Evolutionary conservation across 2,329 filamentous ascomycete genomes (phyloP).

Genomic region (Simplicillium sp.): DNA sequence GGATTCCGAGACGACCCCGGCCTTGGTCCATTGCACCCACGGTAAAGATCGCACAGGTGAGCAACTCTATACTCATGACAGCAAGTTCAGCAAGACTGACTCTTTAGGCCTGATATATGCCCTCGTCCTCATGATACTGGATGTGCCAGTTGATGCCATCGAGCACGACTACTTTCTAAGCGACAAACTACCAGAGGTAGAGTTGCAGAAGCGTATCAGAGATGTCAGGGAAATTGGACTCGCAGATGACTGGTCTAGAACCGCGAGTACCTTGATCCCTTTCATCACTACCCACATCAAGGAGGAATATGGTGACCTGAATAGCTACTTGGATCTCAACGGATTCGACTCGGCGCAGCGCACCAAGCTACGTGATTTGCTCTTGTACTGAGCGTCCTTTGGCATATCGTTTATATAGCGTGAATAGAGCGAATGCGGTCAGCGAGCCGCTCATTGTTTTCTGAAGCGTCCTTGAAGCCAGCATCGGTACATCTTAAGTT

Average conservation of each 20-base stretch:
- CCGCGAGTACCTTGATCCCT: constrained; percentile 54
- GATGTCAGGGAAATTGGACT: constrained; percentile 67
- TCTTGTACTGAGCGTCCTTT: constrained; percentile 26
- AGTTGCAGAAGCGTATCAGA: constrained; percentile 52
- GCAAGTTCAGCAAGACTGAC: neutral
- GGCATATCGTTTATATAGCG: too few relatives aligned
- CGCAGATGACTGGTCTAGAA: constrained; percentile 61
- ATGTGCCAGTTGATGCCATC: constrained; percentile 49
- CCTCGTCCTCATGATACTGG: constrained; percentile 56
- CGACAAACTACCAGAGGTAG: constrained; percentile 45
- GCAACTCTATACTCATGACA: neutral
- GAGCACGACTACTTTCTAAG: constrained; percentile 64
- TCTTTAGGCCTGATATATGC: constrained; percentile 56
- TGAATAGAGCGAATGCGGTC: too few relatives aligned
- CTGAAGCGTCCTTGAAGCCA: constrained; percentile 83
- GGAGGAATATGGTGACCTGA: constrained; percentile 53
- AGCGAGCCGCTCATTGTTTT: constrained; percentile 33
- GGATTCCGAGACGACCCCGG: constrained; percentile 40
- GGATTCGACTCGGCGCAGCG: constrained; percentile 43
- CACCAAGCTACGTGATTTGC: constrained; percentile 25
- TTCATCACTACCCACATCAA: constrained; percentile 49
- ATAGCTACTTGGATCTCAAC: constrained; percentile 29
- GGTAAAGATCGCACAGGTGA: constrained; percentile 64
- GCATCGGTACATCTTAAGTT: constrained; percentile 97
- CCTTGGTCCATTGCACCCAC: constrained; percentile 76